These are phyloP conservation scores for Solidago caesia DNA, from an alignment of 129 eudicot species.

Conservation along the genomic window DNA sequence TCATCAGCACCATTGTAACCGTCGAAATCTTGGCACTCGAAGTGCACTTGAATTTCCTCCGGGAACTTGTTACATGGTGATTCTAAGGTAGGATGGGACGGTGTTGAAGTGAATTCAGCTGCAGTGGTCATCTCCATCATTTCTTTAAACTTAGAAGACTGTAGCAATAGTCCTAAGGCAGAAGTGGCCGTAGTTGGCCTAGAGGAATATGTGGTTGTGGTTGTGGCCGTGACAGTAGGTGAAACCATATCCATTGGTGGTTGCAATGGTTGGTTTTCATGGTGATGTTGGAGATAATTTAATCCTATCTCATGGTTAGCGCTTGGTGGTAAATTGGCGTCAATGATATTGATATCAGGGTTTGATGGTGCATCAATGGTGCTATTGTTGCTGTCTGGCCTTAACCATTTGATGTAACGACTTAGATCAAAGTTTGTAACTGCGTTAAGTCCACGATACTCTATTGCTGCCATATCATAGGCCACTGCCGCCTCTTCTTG, in stretches of 20 bases:
- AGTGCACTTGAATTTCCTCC: conserved; percentile 52
- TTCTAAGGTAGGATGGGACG: conserved; percentile 28
- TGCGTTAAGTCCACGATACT: conserved; percentile 82
- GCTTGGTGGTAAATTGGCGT: conserved; percentile 23
- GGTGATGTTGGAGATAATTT: conserved; percentile 28
- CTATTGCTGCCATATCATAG: conserved; percentile 87
- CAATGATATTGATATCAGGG: conserved; percentile 32
- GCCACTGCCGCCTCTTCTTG: conserved; percentile 95
- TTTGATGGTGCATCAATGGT: conserved; percentile 22
- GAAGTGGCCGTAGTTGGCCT: conserved; percentile 66
- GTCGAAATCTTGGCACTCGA: conserved; percentile 45
- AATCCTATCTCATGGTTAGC: conserved; percentile 30
- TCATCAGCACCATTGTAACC: conserved; percentile 56
- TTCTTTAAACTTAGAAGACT: conserved; percentile 80
- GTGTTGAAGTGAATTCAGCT: conserved; percentile 46
- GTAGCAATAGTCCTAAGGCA: conserved; percentile 75
- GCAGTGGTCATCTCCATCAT: conserved; percentile 86
- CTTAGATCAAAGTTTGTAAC: conserved; percentile 85
- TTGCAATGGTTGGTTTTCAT: conserved; percentile 9
- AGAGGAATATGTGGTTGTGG: conserved; percentile 22
- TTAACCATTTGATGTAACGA: conserved; percentile 84
- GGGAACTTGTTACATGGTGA: conserved; percentile 44
- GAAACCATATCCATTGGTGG: conserved; percentile 9
- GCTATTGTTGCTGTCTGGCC: conserved; percentile 46
- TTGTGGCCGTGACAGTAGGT: conserved; percentile 18